Conservation (phyloP, 371 early-diverging fungal genomes). For the Blakeslea trispora region DNA sequence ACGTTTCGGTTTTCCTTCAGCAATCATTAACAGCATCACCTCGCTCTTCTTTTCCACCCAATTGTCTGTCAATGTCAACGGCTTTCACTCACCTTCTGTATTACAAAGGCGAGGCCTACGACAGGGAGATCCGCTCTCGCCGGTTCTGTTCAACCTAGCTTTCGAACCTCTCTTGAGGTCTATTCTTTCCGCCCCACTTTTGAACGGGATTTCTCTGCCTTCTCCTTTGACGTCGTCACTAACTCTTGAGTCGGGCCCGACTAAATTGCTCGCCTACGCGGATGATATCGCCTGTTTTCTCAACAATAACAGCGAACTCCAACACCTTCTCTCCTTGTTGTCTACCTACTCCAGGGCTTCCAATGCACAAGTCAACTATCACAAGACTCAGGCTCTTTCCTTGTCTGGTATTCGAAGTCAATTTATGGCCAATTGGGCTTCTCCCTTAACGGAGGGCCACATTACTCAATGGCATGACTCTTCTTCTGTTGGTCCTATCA, state of each 20-base stretch:
- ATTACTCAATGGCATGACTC: slow-evolving; percentile 20
- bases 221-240: not conserved
- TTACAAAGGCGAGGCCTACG: slow-evolving; percentile 9
- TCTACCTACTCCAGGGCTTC: slow-evolving; percentile 11
- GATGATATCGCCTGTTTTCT: slow-evolving; percentile 23
- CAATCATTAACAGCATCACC: slow-evolving; percentile 5
- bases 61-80: slow-evolving; percentile 19
- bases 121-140: slow-evolving; percentile 12
- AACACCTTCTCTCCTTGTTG: slow-evolving; percentile 3
- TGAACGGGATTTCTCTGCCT: not conserved
- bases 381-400: slow-evolving; percentile 18
- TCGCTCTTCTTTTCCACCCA: slow-evolving; percentile 6
- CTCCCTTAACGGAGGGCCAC: not conserved
- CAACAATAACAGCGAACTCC: not conserved
- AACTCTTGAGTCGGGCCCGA: too few species aligned
- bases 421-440: not conserved
- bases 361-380: slow-evolving; percentile 20
- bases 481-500: not conserved
- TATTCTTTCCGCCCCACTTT: not conserved
- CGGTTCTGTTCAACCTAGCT: slow-evolving; percentile 18
- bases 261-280: slow-evolving; percentile 20
- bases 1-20: slow-evolving; percentile 12
- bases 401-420: slow-evolving; percentile 6
- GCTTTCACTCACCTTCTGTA: slow-evolving; percentile 9
- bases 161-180: slow-evolving; percentile 10